phyloP scores from a whole-genome alignment of 2,329 filamentous ascomycete species.

The Aspergillus quadrilineatus region DNA sequence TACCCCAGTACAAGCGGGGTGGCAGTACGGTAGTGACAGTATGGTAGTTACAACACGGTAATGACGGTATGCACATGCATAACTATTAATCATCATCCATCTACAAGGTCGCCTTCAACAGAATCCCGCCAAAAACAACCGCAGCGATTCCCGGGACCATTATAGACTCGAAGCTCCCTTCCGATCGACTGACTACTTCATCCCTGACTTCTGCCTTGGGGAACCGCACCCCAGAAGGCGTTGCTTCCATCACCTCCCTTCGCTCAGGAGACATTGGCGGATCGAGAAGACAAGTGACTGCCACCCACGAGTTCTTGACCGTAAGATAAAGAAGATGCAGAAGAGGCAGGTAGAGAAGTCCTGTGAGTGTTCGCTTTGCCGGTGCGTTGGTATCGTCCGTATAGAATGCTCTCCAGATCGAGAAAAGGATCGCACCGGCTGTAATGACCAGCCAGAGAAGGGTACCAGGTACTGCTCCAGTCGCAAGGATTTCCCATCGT shows the following conservation, averaged over 20 bases:
- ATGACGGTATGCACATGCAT: too few species aligned
- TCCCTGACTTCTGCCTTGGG: neutral
- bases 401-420: too few species aligned
- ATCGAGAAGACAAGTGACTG: neutral
- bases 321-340: neutral
- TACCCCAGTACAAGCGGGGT: too few species aligned
- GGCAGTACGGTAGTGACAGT: too few species aligned
- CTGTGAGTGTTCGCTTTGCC: neutral
- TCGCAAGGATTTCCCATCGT: neutral
- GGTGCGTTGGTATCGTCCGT: too few species aligned
- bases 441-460: neutral
- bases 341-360: neutral
- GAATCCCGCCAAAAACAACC: too few species aligned
- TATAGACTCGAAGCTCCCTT: too few species aligned
- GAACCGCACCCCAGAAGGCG: neutral
- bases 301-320: neutral
- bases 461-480: neutral
- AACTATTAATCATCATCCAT: too few species aligned
- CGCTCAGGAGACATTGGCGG: neutral
- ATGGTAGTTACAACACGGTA: too few species aligned
- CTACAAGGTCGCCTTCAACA: too few species aligned
- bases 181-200: too few species aligned
- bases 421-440: neutral
- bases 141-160: too few species aligned
- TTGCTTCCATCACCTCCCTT: neutral